Evolutionary conservation across 1,284 basidiomycete genomes (phyloP).

Genomic region (Ustilago xerochloae): DNA sequence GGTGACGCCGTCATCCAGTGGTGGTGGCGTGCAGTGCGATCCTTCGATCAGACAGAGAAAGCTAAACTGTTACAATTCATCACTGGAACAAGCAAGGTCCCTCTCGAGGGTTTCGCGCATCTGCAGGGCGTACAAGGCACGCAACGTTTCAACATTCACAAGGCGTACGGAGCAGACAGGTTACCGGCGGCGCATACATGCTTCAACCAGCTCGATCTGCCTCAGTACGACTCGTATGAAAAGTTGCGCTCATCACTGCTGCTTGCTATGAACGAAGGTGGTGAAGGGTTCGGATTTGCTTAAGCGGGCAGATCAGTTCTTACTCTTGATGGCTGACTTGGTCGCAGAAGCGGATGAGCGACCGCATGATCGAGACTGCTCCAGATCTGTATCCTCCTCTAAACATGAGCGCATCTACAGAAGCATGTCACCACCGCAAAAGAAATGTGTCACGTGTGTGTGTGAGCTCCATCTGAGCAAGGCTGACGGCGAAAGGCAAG

Average conservation of each 20-base stretch:
- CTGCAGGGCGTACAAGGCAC: slow-evolving; percentile 93
- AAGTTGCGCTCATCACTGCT: slow-evolving; percentile 47
- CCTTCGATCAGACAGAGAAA: slow-evolving; percentile 94
- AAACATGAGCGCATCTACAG: slow-evolving; percentile 43
- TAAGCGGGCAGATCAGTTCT: slow-evolving; percentile 1
- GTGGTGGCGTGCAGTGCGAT: slow-evolving; percentile 99
- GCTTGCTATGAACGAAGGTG: slow-evolving; percentile 66
- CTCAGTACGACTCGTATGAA: slow-evolving; percentile 67
- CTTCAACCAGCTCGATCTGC: slow-evolving; percentile 69
- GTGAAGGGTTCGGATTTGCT: slow-evolving; percentile 68
- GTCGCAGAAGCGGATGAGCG: slow-evolving; percentile 31
- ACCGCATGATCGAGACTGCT: slow-evolving; percentile 43
- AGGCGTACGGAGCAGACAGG: slow-evolving; percentile 86
- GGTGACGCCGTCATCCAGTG: slow-evolving; percentile 92
- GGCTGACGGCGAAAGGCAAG: no score
- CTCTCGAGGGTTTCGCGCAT: slow-evolving; percentile 90
- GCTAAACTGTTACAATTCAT: slow-evolving; percentile 91
- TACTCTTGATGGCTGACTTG: slow-evolving; percentile 2
- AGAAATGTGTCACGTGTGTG: neutral
- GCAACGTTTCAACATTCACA: slow-evolving; percentile 95
- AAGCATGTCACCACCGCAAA: neutral
- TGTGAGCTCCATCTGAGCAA: neutral
- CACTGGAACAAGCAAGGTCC: slow-evolving; percentile 89
- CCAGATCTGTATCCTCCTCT: slow-evolving; percentile 38
- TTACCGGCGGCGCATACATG: slow-evolving; percentile 92